A percentile compares a stretch with the other conserved stretches of the same genome.
phyloP scores from a whole-genome alignment of 148 eudicot species.

The Chenopodium quinoa region DNA sequence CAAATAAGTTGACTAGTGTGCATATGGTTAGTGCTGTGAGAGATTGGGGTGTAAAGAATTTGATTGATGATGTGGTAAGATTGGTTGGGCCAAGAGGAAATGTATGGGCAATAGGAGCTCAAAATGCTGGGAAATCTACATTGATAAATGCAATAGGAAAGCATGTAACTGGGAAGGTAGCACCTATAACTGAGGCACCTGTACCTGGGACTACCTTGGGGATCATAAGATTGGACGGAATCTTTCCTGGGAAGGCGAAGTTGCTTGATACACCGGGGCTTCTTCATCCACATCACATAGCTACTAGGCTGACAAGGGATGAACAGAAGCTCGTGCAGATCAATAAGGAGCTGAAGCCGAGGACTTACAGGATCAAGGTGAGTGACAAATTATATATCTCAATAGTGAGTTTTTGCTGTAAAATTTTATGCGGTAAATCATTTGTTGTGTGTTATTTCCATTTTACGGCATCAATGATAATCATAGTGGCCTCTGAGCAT shows the following conservation, averaged over 20 bases:
- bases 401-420: slow-evolving; percentile 10
- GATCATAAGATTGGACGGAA: slow-evolving; percentile 78
- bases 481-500: neutral
- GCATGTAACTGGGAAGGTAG: slow-evolving; percentile 46
- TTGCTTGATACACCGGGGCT: slow-evolving; percentile 97
- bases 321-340: slow-evolving; percentile 83
- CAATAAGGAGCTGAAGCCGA: slow-evolving; percentile 83
- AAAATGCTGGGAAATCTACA: slow-evolving; percentile 94
- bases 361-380: slow-evolving; percentile 92
- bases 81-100: slow-evolving; percentile 84
- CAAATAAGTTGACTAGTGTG: slow-evolving; percentile 64
- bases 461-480: slow-evolving; percentile 1
- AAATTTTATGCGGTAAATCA: neutral
- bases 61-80: slow-evolving; percentile 74
- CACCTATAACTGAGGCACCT: slow-evolving; percentile 83
- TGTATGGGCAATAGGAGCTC: slow-evolving; percentile 98
- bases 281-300: slow-evolving; percentile 76
- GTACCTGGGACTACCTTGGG: slow-evolving; percentile 97
- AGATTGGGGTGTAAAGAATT: slow-evolving; percentile 84
- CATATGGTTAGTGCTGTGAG: slow-evolving; percentile 88
- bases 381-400: too few species aligned
- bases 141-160: slow-evolving; percentile 88
- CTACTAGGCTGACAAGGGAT: slow-evolving; percentile 78
- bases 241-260: slow-evolving; percentile 74
- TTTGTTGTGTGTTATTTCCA: neutral